Evolutionary conservation across 768 basidiomycete genomes (phyloP), one percentile per base, ranked within the genome.

Genomic region (Naganishia vaughanmartiniae): DNA sequence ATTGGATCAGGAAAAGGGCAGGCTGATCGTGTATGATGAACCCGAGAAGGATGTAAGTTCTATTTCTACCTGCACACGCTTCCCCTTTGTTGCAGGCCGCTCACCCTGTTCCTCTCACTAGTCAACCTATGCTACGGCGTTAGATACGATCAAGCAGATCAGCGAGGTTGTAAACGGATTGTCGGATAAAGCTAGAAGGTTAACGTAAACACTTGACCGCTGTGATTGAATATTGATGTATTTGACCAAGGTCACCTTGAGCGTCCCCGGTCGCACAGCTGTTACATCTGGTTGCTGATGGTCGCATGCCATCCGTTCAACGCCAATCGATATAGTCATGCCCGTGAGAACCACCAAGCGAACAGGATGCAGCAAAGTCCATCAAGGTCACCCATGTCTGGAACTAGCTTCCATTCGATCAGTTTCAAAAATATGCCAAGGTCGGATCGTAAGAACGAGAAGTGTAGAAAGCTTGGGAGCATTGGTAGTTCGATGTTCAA

Each of bases 1-100:
- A 0, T 85, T 99, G n/a, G 95, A 98, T 79, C 95, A 98, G 80
- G 93, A 92, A 31, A 86, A 91, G 2, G 93, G 93, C 0, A 93
- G 93, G 76, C 82, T 97, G 58, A 83, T 96, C 63, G 88, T 98
- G n/a, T 97, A 90, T 72, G 91, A 96, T 69, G 85, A 92, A 80
- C 87, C 87, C 0, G 89, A 91, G 76, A 87, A 87, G 15, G 93
- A 96, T 82, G 92, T 92, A 76, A 69, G 90, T 85, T 3, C 33
- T 66, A 7, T 39, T 4, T n/a, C 24, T 12, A 19, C 46, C 54
- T 65, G 36, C 17, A 17, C 10, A 63, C 42, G 19, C 24, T 12
- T 7, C 14, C 24, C 19, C 48, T 15, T 15, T 15, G 21, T 2
- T n/a, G 34, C 56, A 15, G 21, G 11, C 21, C 51, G 65, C 65